Evolutionary conservation across 176 grass and related monocot species (phyloP).

Genomic region (Oryza coarctata): DNA sequence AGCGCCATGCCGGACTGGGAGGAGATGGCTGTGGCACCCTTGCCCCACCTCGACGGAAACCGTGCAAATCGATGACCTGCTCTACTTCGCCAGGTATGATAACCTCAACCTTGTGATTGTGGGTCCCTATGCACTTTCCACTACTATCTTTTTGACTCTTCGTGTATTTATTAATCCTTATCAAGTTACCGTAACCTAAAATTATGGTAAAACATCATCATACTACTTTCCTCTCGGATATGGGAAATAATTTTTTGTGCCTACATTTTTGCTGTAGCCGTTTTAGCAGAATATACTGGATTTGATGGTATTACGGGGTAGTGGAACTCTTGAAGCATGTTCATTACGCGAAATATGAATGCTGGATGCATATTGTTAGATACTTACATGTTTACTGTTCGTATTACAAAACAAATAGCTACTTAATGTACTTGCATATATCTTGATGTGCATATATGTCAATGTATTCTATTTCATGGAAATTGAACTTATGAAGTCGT

Average conservation of each 20-base stretch:
- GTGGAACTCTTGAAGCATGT: not conserved
- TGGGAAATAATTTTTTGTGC: too few relatives aligned
- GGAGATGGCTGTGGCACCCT: too few relatives aligned
- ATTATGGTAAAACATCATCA: too few relatives aligned
- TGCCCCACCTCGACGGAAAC: too few relatives aligned
- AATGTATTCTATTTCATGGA: not conserved
- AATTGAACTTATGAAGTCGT: not conserved
- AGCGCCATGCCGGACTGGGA: too few relatives aligned
- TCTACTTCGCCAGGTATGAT: not conserved
- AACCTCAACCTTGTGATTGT: too few relatives aligned
- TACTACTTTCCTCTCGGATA: too few relatives aligned
- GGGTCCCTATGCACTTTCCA: too few relatives aligned
- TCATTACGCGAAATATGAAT: too few relatives aligned
- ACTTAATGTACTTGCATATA: not conserved
- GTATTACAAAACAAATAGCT: too few relatives aligned
- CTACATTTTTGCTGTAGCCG: not conserved
- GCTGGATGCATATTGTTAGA: not conserved
- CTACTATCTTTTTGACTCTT: too few relatives aligned
- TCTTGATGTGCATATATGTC: not conserved
- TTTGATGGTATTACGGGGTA: not conserved
- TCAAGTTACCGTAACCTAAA: not conserved
- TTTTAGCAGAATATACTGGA: not conserved
- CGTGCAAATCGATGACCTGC: not conserved
- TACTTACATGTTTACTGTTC: too few relatives aligned
- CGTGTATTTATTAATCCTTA: not conserved